phyloP scores from a whole-genome alignment of 129 eudicot genomes.

The Calendula officinalis region DNA sequence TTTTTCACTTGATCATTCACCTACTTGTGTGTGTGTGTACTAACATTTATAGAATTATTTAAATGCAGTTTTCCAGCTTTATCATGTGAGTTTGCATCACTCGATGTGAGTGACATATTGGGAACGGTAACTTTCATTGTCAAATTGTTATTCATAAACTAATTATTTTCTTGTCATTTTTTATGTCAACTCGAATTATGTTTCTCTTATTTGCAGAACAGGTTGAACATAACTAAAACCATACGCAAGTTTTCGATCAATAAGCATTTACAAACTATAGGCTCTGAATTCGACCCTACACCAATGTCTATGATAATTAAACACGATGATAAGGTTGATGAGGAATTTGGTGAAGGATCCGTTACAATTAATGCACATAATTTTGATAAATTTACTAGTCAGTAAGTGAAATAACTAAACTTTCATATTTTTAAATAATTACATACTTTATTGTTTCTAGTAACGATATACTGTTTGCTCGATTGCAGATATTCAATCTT shows the following conservation, averaged over 20 bases:
- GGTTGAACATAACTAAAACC: conserved; percentile 91
- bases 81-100: conserved; percentile 98
- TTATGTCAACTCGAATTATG: conserved; percentile 26
- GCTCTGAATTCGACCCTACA: conserved; percentile 67
- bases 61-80: conserved; percentile 84
- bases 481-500: conserved; percentile 54
- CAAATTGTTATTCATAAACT: conserved; percentile 1
- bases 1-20: too few species aligned
- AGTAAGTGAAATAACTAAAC: conserved; percentile 48
- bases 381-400: conserved; percentile 69
- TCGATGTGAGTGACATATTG: conserved; percentile 90
- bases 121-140: conserved; percentile 78
- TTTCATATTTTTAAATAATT: not conserved
- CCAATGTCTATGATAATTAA: conserved; percentile 41
- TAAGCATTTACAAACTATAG: conserved; percentile 54
- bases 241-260: conserved; percentile 80
- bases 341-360: conserved; percentile 84
- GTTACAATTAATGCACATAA: conserved; percentile 52
- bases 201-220: conserved; percentile 66
- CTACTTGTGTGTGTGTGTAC: too few species aligned
- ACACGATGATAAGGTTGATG: conserved; percentile 83
- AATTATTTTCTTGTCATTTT: conserved; percentile 2
- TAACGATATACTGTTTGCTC: conserved; percentile 18
- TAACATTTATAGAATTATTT: not conserved
- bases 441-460: not conserved